Percentiles rank a stretch among this genome's conserved stretches.
phyloP scores from a whole-genome alignment of 805 yeast genomes.

The Limtongia smithiae region DNA sequence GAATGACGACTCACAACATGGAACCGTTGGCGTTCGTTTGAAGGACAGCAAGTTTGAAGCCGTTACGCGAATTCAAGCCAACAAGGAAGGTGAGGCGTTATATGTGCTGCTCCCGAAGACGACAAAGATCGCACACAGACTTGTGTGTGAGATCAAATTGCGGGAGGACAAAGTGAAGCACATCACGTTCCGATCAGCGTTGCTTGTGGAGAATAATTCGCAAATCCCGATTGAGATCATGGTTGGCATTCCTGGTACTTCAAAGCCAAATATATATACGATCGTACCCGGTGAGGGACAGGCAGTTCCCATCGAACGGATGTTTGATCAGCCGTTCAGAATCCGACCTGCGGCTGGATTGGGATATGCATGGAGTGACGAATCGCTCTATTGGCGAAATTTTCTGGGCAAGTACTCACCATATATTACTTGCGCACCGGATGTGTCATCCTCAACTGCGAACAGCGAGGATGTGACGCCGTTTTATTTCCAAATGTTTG shows the following conservation, averaged over 20 bases:
- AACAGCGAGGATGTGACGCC: constrained; percentile 37
- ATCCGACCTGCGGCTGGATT: constrained; percentile 55
- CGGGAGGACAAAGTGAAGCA: constrained; percentile 75
- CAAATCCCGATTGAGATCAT: constrained; percentile 52
- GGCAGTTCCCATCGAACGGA: constrained; percentile 73
- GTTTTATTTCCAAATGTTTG: constrained; percentile 71
- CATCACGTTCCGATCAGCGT: constrained; percentile 72
- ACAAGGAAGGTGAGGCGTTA: constrained; percentile 79
- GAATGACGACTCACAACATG: constrained; percentile 25
- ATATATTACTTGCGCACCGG: constrained; percentile 59
- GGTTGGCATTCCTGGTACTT: constrained; percentile 37
- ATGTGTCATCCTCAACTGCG: constrained; percentile 39
- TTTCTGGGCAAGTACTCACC: constrained; percentile 46
- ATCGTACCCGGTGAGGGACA: constrained; percentile 55
- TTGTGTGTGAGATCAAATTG: constrained; percentile 66
- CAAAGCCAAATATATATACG: constrained; percentile 38
- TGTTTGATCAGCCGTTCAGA: constrained; percentile 54
- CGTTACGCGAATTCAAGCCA: constrained; percentile 58
- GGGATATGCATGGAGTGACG: constrained; percentile 62
- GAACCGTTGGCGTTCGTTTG: constrained; percentile 37
- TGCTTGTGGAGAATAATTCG: constrained; percentile 64
- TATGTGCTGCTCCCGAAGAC: constrained; percentile 62
- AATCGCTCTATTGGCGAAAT: constrained; percentile 61
- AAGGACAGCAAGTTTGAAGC: constrained; percentile 54
- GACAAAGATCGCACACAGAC: constrained; percentile 63